Evolutionary conservation across 2,329 filamentous ascomycete genomes (phyloP), one percentile per base, ranked within the genome.

Genomic region (Exophiala spinifera): DNA sequence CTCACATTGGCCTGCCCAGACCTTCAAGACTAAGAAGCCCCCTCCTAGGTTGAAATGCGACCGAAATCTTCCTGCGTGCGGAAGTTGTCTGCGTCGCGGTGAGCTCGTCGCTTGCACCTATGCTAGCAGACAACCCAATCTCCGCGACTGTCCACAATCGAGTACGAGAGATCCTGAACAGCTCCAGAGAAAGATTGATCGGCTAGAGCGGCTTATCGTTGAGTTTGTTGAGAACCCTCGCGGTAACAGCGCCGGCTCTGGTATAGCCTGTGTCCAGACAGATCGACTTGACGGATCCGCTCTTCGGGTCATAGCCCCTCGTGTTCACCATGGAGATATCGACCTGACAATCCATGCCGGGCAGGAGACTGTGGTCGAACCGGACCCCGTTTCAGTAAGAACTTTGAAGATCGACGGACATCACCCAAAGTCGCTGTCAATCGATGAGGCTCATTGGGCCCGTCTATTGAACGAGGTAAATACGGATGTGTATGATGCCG

Each of bases 71-170:
- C 92, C 92, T 52, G 53, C 53, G 44, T 96, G 90, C 74, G 90
- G 94, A 74, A 96, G 96, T 69, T 97, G 92, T 71, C 84, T 89
- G 56, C 95, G 95, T 74, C 86, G 91, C 64, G 89, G 84, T 61
- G 89, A 91, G 70, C 85, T 87, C 13, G 74, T 81, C 51, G 86
- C 88, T 56, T 97, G 92, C 75, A 88, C 86, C 62, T 96, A 96
- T 76, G 90, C 89, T 42, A 79, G 83, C 49, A 85, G 83, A 37
- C 72, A 77, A 33, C 76, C 75, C 46, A 82, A 89, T 94, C 89
- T 78, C 84, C 71, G 53, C 61, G 65, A 3, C 62, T 74, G 15
- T 44, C 46, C 33, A 74, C 82, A 74, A 36, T 43, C 34, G 77
- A 80, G 63, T 89, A 91, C 47, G 91, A 95, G 78, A 91, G 96